These are phyloP conservation scores for Geoglossum cookeanum DNA, from an alignment of 2,329 filamentous ascomycete genomes.

Conservation along the genomic window DNA sequence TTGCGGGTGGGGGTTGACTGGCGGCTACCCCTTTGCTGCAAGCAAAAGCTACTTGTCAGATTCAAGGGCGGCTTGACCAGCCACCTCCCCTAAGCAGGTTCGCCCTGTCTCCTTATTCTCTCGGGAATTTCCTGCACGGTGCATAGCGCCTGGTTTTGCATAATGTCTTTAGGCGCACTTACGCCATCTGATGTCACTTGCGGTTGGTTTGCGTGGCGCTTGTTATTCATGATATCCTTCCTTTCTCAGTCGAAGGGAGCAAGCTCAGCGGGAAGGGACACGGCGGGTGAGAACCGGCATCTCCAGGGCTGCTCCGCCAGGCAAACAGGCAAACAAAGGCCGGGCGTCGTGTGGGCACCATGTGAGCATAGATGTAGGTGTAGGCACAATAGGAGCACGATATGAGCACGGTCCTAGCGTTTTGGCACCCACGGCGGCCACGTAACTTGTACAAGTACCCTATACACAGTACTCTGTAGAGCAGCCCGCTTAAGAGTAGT, in stretches of 20 bases:
- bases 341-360: too few relatives aligned
- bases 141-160: conserved; percentile 2
- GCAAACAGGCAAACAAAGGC: too few relatives aligned
- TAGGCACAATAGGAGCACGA: too few relatives aligned
- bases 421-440: too few relatives aligned
- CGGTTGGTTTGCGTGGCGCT: background rate
- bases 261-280: background rate
- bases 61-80: background rate
- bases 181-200: background rate
- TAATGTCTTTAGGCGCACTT: background rate
- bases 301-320: background rate
- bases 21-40: background rate
- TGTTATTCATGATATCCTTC: background rate
- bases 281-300: background rate
- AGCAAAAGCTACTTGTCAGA: background rate
- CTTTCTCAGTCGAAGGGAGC: background rate
- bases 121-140: background rate
- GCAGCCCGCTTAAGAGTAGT: too few relatives aligned
- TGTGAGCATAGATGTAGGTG: too few relatives aligned
- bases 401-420: too few relatives aligned
- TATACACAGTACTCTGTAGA: too few relatives aligned
- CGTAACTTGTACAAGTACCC: too few relatives aligned
- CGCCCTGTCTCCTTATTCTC: background rate
- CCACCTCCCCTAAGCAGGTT: background rate
- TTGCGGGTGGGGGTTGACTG: background rate